phyloP scores from a whole-genome alignment of 2,329 filamentous ascomycete species.

The Coleophoma crateriformis region DNA sequence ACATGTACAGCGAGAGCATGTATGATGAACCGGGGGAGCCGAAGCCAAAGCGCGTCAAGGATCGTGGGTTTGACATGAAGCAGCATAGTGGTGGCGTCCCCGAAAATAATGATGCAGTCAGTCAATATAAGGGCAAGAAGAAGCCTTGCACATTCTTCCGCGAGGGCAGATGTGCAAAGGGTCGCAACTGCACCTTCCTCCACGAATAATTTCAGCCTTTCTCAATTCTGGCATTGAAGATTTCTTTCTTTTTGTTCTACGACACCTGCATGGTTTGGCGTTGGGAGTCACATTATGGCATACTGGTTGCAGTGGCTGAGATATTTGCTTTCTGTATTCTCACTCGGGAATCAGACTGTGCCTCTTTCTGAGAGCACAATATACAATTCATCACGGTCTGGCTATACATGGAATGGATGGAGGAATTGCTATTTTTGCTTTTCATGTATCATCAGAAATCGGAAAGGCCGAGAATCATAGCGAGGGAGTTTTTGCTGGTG shows the following conservation, averaged over 20 bases:
- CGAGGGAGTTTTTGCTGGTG: too few relatives aligned
- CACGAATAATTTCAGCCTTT: slow-evolving; percentile 42
- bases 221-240: not conserved
- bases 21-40: slow-evolving; percentile 5
- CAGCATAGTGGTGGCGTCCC: slow-evolving; percentile 5
- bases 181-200: slow-evolving; percentile 68
- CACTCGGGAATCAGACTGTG: too few relatives aligned
- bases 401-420: too few relatives aligned
- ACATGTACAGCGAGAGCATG: slow-evolving; percentile 12
- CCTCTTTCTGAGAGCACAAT: too few relatives aligned
- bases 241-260: not conserved
- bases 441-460: too few relatives aligned
- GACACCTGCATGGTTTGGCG: not conserved
- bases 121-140: slow-evolving; percentile 48
- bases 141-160: slow-evolving; percentile 67
- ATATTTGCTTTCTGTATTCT: too few relatives aligned
- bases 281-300: not conserved
- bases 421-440: too few relatives aligned
- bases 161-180: slow-evolving; percentile 67
- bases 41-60: slow-evolving; percentile 4
- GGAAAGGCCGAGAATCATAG: too few relatives aligned
- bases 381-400: too few relatives aligned
- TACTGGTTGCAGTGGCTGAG: too few relatives aligned
- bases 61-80: slow-evolving; percentile 9
- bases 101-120: slow-evolving; percentile 16